Evolutionary conservation across 768 basidiomycete genomes (phyloP), one percentile per base, ranked within the genome.

Genomic region (Leccinum subtestaceum): DNA sequence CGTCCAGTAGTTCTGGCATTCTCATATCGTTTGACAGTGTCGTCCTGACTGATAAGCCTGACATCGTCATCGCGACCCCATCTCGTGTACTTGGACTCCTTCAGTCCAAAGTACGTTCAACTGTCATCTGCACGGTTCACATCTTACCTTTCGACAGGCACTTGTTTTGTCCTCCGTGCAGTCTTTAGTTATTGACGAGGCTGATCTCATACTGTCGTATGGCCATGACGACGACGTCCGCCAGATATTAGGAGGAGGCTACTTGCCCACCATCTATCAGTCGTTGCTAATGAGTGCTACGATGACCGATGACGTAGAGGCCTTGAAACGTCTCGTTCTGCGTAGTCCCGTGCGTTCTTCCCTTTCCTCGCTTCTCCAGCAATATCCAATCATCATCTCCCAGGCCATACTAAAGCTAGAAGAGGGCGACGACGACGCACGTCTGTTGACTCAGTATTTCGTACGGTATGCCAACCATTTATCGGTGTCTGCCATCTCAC

Each of bases 231-330:
- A 95, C 67, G 93, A 95, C 60, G 83, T 95, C 48, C 84, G 86
- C 27, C 83, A 87, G 59, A 81, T 87, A 48, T 86, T 89, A 61
- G 80, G 74, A 56, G 91, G 84, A 50, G 82, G 80, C 46, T 88
- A 83, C 72, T 82, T 90, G 31, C 93, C 89, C 55, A 89, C 85
- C 71, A 85, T 89, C 60, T 92, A 85, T 72, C 96, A 94, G 72
- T 91, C 92, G 10, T 95, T 96, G 75, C 77, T 99, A 34, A 97
- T 98, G 93, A 94, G 91, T 69, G 96, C 97, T 5, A 99, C 96
- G 0, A 88, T 98, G 87, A 94, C 95, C 11, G 91, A 95, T 65
- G 97, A 98, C 65, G 93, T 99, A 4, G 92, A 95, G 68, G 80
- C 84, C 60, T 78, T 98, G 55, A 97, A 97, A 72, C 93, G 94